A percentile compares a stretch with the other conserved stretches of the same genome.
Evolutionary conservation across 2,329 filamentous ascomycete species (phyloP).

Genomic region (Nannizziopsis barbatae): DNA sequence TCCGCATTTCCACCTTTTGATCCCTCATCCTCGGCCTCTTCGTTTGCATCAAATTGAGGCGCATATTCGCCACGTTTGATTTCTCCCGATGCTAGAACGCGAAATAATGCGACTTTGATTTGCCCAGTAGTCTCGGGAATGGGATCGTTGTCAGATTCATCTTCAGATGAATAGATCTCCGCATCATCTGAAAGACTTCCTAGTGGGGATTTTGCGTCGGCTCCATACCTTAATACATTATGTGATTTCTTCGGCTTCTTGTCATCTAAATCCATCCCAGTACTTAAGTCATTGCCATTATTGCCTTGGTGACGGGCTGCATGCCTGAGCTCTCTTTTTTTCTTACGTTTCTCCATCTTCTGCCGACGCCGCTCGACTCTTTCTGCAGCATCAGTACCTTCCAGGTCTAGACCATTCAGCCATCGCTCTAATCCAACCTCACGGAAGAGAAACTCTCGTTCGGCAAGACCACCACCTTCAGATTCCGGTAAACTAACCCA

Average conservation of each 20-base stretch:
- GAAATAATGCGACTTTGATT: slow-evolving; percentile 95
- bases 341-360: slow-evolving; percentile 71
- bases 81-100: slow-evolving; percentile 87
- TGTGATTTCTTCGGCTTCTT: slow-evolving; percentile 29
- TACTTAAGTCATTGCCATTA: slow-evolving; percentile 22
- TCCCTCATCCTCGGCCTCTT: slow-evolving; percentile 65
- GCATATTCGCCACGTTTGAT: slow-evolving; percentile 98
- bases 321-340: slow-evolving; percentile 49
- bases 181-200: slow-evolving; percentile 64
- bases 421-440: slow-evolving; percentile 93
- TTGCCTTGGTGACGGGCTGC: slow-evolving; percentile 45
- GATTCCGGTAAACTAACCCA: slow-evolving; percentile 91
- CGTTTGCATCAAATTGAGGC: slow-evolving; percentile 91
- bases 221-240: slow-evolving; percentile 66
- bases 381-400: slow-evolving; percentile 80
- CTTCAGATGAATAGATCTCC: slow-evolving; percentile 52
- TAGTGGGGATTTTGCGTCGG: slow-evolving; percentile 61
- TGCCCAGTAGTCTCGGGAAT: slow-evolving; percentile 86
- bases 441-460: slow-evolving; percentile 92
- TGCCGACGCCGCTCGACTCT: slow-evolving; percentile 55
- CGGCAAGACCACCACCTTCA: slow-evolving; percentile 86
- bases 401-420: slow-evolving; percentile 91
- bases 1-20: slow-evolving; percentile 49
- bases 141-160: slow-evolving; percentile 63
- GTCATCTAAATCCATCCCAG: slow-evolving; percentile 33